These are phyloP conservation scores for Styphnolobium japonicum DNA, from an alignment of 306 rosid genomes.

Conservation along the genomic window DNA sequence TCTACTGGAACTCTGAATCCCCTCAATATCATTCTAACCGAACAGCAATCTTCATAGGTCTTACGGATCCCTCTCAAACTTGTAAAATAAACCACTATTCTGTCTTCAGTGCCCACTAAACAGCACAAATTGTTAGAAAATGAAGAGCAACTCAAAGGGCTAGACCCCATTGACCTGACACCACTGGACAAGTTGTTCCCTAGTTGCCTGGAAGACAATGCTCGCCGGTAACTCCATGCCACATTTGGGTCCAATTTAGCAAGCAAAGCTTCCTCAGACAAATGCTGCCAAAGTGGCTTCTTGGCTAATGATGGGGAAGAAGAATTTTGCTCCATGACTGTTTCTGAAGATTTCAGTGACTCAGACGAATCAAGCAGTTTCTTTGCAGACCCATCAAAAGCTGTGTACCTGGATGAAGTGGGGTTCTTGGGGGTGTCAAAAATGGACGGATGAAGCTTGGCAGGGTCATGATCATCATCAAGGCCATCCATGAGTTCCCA, in stretches of 20 bases:
- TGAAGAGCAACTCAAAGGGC: conserved; percentile 29
- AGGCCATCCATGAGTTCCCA: conserved; percentile 60
- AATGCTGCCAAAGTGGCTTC: conserved; percentile 61
- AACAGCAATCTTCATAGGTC: conserved; percentile 55
- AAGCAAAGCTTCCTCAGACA: conserved; percentile 52
- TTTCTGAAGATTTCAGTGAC: conserved; percentile 12
- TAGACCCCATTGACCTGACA: conserved; percentile 28
- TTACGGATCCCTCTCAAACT: conserved; percentile 57
- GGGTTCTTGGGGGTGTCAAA: conserved; percentile 19
- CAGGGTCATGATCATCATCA: background rate
- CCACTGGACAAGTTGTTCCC: conserved; percentile 13
- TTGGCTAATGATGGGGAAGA: background rate
- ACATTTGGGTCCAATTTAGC: conserved; percentile 57
- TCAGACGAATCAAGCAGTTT: conserved; percentile 12
- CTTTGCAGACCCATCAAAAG: conserved; percentile 19
- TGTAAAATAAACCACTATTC: conserved; percentile 46
- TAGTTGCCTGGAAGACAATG: conserved; percentile 42
- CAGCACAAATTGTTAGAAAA: conserved; percentile 9
- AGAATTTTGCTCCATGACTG: background rate
- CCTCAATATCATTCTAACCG: conserved; percentile 38
- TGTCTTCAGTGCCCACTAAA: conserved; percentile 36
- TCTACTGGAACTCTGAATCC: conserved; percentile 51
- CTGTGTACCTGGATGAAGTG: conserved; percentile 15
- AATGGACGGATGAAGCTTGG: conserved; percentile 20
- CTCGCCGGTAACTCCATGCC: conserved; percentile 45